A percentile compares a stretch with the other conserved stretches of the same genome.
phyloP scores from a whole-genome alignment of 2,329 filamentous ascomycete genomes.

The Neoascochyta sp. region DNA sequence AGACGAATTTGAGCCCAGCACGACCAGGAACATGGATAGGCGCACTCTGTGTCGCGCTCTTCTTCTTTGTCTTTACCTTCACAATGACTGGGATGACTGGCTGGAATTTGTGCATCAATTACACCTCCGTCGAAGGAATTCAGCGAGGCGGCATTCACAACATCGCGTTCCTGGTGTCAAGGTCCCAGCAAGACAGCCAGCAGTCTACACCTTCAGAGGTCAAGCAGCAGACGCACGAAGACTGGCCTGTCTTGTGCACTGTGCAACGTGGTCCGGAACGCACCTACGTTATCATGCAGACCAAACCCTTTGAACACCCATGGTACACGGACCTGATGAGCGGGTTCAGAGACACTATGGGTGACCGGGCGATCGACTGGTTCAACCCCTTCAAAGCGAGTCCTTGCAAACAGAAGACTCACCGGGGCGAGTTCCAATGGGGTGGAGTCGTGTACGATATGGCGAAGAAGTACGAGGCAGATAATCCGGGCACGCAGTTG shows the following conservation, averaged over 20 bases:
- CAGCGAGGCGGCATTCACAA: conserved; percentile 59
- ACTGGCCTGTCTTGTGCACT: conserved; percentile 21
- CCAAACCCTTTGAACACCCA: conserved; percentile 72
- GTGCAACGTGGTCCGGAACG: conserved; percentile 39
- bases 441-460: conserved; percentile 55
- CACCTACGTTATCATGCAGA: conserved; percentile 76
- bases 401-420: conserved; percentile 68
- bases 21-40: conserved; percentile 54
- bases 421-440: conserved; percentile 64
- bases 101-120: conserved; percentile 67
- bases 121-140: conserved; percentile 80
- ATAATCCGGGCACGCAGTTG: conserved; percentile 17
- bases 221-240: conserved; percentile 10
- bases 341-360: conserved; percentile 82
- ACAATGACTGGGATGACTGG: conserved; percentile 73
- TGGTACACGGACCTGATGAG: conserved; percentile 69
- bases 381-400: conserved; percentile 70
- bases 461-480: conserved; percentile 23
- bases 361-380: conserved; percentile 69
- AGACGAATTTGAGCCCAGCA: conserved; percentile 21
- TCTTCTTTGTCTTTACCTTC: conserved; percentile 77
- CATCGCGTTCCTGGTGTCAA: conserved; percentile 61
- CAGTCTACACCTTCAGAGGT: conserved; percentile 14
- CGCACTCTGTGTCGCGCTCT: conserved; percentile 59
- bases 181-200: conserved; percentile 8